Percentiles rank a stretch among this genome's conserved stretches.
Evolutionary conservation across 1,284 basidiomycete species (phyloP).

Genomic region (Tylopilus microsporus): DNA sequence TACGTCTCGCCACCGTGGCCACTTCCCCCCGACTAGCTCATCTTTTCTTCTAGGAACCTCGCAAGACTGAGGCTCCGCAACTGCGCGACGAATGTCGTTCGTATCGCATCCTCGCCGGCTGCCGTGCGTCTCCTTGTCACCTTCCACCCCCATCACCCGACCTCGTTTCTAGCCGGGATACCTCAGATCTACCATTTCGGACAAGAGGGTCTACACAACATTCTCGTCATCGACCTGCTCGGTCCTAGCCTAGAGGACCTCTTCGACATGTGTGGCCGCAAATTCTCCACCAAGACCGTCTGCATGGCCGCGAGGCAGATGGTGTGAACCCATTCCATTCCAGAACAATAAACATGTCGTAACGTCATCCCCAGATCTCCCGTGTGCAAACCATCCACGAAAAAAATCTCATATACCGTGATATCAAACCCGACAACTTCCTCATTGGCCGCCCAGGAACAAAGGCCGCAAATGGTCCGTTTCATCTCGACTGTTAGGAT

Average conservation of each 20-base stretch:
- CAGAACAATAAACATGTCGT: conserved; percentile 1
- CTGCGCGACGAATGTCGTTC: conserved; percentile 95
- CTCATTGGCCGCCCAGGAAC: conserved; percentile 89
- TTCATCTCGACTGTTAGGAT: not conserved
- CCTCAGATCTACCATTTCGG: conserved; percentile 99
- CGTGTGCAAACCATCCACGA: conserved; percentile 97
- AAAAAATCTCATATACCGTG: conserved; percentile 97
- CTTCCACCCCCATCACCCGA: conserved; percentile 13
- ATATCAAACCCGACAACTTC: conserved; percentile 99
- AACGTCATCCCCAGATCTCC: conserved; percentile 62
- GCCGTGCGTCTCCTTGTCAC: conserved; percentile 58
- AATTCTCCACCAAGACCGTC: conserved; percentile 95
- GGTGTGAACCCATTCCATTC: conserved; percentile 45
- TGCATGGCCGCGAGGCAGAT: conserved; percentile 99
- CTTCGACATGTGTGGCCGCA: conserved; percentile 96
- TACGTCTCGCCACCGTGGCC: conserved; percentile 39
- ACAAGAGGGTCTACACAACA: conserved; percentile 97
- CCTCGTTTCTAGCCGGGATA: conserved; percentile 65
- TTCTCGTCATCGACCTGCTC: conserved; percentile 94
- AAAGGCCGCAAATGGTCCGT: conserved; percentile 71
- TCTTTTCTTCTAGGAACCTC: conserved; percentile 70
- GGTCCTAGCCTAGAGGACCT: conserved; percentile 96
- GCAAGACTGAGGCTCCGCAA: conserved; percentile 97
- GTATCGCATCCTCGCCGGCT: conserved; percentile 92
- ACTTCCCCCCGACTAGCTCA: conserved; percentile 1